Conservation (phyloP, 2,329 filamentous ascomycete species). For the Arthrobotrys entomopaga region DNA sequence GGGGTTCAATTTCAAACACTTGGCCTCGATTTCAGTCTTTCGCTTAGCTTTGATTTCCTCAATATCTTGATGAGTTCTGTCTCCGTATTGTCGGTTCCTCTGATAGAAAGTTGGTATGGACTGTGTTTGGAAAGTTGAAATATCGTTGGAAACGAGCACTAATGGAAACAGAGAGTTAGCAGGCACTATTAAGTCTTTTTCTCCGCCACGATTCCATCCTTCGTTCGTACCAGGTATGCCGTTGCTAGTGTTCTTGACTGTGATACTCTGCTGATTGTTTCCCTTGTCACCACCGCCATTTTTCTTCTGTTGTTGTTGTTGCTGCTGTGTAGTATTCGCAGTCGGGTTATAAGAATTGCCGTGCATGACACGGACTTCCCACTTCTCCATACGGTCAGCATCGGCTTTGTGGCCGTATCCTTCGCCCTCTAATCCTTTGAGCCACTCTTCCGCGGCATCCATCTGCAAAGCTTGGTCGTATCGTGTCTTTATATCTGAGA, state of each 20-base stretch:
- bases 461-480: slow-evolving; percentile 73
- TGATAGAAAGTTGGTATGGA: slow-evolving; percentile 53
- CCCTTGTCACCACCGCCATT: slow-evolving; percentile 17
- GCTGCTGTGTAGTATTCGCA: slow-evolving; percentile 2
- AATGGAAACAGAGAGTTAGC: slow-evolving; percentile 2
- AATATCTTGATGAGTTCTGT: slow-evolving; percentile 72
- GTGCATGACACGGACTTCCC: slow-evolving; percentile 65
- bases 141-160: slow-evolving; percentile 46
- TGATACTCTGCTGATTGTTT: slow-evolving; percentile 6
- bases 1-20: slow-evolving; percentile 73
- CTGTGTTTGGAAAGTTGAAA: slow-evolving; percentile 36
- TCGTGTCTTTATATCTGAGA: slow-evolving; percentile 72
- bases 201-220: not conserved
- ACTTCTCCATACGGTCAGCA: slow-evolving; percentile 78
- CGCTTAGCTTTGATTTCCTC: slow-evolving; percentile 72
- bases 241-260: slow-evolving; percentile 24
- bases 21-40: slow-evolving; percentile 76
- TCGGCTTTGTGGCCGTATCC: slow-evolving; percentile 72
- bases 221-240: slow-evolving; percentile 46
- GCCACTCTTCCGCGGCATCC: slow-evolving; percentile 79
- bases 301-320: slow-evolving; percentile 27
- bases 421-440: slow-evolving; percentile 75
- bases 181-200: not conserved
- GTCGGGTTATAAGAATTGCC: slow-evolving; percentile 51
- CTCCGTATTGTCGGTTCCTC: slow-evolving; percentile 59